Percentiles rank a stretch among this genome's conserved stretches.
These are phyloP conservation scores for Zymoseptoria tritici DNA, from an alignment of 2,329 filamentous ascomycete genomes.

Conservation along the genomic window DNA sequence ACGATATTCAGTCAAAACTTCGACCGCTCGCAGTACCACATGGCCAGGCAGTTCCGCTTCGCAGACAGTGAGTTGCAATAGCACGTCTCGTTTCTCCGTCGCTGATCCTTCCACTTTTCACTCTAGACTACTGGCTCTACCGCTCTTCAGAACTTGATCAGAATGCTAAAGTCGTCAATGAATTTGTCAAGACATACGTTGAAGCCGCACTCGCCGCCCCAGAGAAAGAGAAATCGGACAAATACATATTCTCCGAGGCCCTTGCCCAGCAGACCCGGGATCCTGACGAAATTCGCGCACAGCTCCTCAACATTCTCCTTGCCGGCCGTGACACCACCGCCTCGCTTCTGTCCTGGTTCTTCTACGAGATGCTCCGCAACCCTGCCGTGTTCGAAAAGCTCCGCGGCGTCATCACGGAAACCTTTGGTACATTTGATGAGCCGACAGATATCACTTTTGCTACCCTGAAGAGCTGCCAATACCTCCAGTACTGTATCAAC, in stretches of 20 bases:
- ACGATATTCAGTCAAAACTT: slow-evolving; percentile 38
- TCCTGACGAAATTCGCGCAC: slow-evolving; percentile 36
- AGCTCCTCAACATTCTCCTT: slow-evolving; percentile 56
- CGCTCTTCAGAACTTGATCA: neutral
- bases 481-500: slow-evolving; percentile 44
- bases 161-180: slow-evolving; percentile 32
- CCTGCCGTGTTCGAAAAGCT: slow-evolving; percentile 43
- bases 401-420: slow-evolving; percentile 42
- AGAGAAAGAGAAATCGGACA: slow-evolving; percentile 24
- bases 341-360: slow-evolving; percentile 46
- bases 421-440: slow-evolving; percentile 40
- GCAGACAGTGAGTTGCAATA: slow-evolving; percentile 14
- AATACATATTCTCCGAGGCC: slow-evolving; percentile 42
- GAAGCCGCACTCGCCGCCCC: slow-evolving; percentile 33
- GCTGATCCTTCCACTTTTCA: too few relatives aligned
- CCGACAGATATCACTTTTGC: slow-evolving; percentile 42
- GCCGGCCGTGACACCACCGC: slow-evolving; percentile 57
- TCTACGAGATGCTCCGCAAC: slow-evolving; percentile 46
- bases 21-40: slow-evolving; percentile 34
- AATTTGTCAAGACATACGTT: slow-evolving; percentile 41
- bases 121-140: neutral
- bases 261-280: slow-evolving; percentile 41
- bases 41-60: slow-evolving; percentile 31
- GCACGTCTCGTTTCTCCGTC: too few relatives aligned
- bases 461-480: slow-evolving; percentile 65